These are phyloP conservation scores for Epichloe hybrida DNA, from an alignment of 2,329 filamentous ascomycete genomes.

Conservation along the genomic window DNA sequence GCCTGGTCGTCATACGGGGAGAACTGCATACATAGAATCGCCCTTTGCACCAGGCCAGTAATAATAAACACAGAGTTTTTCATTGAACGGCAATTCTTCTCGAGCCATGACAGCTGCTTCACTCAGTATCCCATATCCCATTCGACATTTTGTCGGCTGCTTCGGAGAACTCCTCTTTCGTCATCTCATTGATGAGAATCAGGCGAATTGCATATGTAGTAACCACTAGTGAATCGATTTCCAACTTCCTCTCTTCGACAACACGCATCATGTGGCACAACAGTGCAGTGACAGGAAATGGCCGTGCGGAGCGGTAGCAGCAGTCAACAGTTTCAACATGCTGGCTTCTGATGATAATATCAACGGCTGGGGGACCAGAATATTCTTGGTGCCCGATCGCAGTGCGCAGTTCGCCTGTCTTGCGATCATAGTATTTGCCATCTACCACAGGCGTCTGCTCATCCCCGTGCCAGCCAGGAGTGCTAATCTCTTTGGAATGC, in stretches of 20 bases:
- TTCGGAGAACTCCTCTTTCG: neutral
- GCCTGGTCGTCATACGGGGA: no score
- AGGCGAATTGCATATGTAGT: constrained; percentile 7
- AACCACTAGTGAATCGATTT: constrained; percentile 7
- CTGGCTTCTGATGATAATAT: constrained; percentile 5
- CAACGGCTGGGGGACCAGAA: constrained; percentile 7
- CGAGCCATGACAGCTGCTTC: no score
- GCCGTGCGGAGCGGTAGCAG: constrained; percentile 1
- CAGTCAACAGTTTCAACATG: neutral
- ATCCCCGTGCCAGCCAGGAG: constrained; percentile 6
- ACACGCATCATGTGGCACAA: constrained; percentile 7
- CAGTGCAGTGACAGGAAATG: constrained; percentile 6
- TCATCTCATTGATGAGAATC: constrained; percentile 2
- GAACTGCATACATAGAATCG: no score
- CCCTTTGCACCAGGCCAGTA: no score
- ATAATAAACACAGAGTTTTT: no score
- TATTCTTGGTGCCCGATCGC: neutral
- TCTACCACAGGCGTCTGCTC: constrained; percentile 6
- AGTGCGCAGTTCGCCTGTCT: constrained; percentile 6
- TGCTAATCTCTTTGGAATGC: constrained; percentile 5
- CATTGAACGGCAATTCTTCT: no score
- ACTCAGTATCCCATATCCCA: neutral
- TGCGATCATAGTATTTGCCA: constrained; percentile 7
- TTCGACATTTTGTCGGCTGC: neutral
- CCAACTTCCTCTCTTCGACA: constrained; percentile 3